Evolutionary conservation across 192 early-diverging fungal genomes (phyloP).

Genomic region (Podila verticillata): DNA sequence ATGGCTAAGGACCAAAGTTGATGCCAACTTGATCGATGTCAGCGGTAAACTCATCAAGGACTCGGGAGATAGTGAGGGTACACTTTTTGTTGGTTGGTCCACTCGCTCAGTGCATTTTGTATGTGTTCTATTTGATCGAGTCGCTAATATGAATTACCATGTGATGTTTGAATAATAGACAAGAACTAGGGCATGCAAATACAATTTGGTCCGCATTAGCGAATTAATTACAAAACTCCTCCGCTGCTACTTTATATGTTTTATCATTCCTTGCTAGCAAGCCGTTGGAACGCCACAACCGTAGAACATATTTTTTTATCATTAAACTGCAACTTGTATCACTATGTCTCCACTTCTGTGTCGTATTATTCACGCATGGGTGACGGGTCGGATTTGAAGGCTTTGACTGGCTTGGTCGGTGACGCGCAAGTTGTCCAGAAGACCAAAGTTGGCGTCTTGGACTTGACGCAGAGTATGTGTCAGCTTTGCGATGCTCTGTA

Average conservation of each 20-base stretch:
- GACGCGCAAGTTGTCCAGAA: slow-evolving; percentile 39
- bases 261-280: no score
- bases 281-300: no score
- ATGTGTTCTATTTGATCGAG: no score
- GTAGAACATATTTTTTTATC: no score
- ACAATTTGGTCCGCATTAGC: no score
- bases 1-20: slow-evolving; percentile 79
- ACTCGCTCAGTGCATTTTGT: no score
- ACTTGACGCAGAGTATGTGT: slow-evolving; percentile 21
- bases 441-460: slow-evolving; percentile 36
- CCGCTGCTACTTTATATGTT: no score
- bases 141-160: no score
- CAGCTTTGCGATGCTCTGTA: slow-evolving; percentile 28
- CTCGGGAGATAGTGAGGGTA: slow-evolving; percentile 16
- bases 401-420: slow-evolving; percentile 33
- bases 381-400: slow-evolving; percentile 13
- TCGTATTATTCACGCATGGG: no score
- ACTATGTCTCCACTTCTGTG: neutral
- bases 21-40: slow-evolving; percentile 24
- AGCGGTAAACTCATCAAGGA: slow-evolving; percentile 40
- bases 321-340: no score
- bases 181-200: neutral
- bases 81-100: no score
- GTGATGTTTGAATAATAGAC: neutral
- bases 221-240: no score